Base-by-base conservation (phyloP, 352 stramenopile species). In the Globisporangium parvum region DNA sequence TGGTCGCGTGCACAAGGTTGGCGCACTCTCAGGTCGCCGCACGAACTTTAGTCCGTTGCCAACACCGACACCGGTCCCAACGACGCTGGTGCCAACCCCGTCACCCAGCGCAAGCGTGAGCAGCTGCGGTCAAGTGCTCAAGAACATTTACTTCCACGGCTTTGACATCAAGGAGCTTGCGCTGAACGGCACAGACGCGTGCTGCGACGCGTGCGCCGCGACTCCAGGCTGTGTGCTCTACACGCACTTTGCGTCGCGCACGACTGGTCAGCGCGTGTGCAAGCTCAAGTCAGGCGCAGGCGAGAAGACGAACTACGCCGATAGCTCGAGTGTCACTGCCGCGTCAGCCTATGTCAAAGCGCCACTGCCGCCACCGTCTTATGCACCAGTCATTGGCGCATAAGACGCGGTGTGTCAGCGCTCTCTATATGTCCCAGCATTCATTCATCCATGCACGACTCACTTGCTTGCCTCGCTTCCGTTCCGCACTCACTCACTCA, bases 251-350 rank as follows among this genome's bases (percentile, higher is more conserved):
- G 40, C 39, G 21, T 52, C 44, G 5, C 33, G n/a, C n/a, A 37
- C 53, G n/a, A 58, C 52, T 20, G 53, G 42, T 24, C 26, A 24
- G 28, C 33, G 39, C 15, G 31, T 46, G 24, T 58, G 53, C 44
- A 14, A 23, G 18, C 53, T 58, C 18, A 58, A 52, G 44, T 51
- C 42, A 6, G 53, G 18, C 0, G 44, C 53, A 4, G 44, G 53
- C 21, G 53, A 58, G 42, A 58, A 58, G 44, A 58, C 53, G 6
- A 58, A 58, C 53, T 58, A 58, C 45, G 53, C n/a, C 20, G 53
- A 58, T 20, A 58, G 53, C 44, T 12, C n/a, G n/a, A 52, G n/a
- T 18, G 11, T 58, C n/a, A 52, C 44, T 20, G 53, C 31, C n/a
- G 39, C 35, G 2, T 58, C 53, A 20, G 51, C 39, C 18, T 57